A percentile compares a stretch with the other conserved stretches of the same genome.
phyloP scores from a whole-genome alignment of 2,329 filamentous ascomycete genomes.

The Magnaporthiopsis incrustans region DNA sequence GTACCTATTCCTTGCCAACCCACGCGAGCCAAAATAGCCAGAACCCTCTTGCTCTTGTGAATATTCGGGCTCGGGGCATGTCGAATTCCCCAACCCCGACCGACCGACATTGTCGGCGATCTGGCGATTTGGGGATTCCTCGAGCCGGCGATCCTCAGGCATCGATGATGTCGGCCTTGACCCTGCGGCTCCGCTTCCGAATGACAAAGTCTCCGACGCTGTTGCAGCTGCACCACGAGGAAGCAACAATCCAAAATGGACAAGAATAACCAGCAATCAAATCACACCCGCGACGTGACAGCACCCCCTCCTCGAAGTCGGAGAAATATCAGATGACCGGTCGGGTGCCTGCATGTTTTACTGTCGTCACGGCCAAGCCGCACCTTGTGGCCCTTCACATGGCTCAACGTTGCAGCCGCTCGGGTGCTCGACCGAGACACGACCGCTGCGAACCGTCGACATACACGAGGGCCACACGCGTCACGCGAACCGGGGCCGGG shows the following conservation, averaged over 20 bases:
- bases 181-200: background rate
- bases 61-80: too few species aligned
- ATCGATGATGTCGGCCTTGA: background rate
- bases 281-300: too few species aligned
- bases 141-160: background rate
- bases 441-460: background rate
- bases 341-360: background rate
- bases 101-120: too few species aligned
- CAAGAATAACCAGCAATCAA: background rate
- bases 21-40: background rate
- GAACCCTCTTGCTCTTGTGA: background rate
- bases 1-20: background rate
- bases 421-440: background rate
- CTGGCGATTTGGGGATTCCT: too few species aligned
- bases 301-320: too few species aligned
- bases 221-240: too few species aligned
- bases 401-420: background rate
- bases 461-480: background rate
- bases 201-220: too few species aligned
- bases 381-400: background rate
- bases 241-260: background rate
- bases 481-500: background rate
- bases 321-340: too few species aligned
- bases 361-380: too few species aligned
- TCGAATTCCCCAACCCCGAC: background rate